A percentile compares a stretch with the other conserved stretches of the same genome.
phyloP scores from a whole-genome alignment of 2,329 filamentous ascomycete species.

The Metarhizium robertsii region DNA sequence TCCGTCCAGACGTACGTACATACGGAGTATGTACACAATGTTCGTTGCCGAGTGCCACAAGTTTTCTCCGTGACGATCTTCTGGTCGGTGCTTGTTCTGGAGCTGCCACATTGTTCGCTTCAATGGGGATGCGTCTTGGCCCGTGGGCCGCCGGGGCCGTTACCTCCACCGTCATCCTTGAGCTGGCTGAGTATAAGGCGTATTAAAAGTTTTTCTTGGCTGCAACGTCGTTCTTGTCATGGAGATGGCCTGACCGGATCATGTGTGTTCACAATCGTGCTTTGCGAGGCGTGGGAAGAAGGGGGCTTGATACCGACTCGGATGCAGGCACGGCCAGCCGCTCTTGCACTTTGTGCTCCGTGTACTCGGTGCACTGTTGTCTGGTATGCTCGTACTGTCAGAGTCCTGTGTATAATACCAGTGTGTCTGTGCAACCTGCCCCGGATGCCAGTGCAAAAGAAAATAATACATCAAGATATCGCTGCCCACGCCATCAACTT shows the following conservation, averaged over 20 bases:
- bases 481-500: background rate
- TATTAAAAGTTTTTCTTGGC: background rate
- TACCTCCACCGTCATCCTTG: background rate
- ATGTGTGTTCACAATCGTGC: background rate
- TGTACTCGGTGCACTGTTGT: background rate
- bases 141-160: background rate
- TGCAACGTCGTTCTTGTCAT: background rate
- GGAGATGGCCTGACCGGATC: background rate
- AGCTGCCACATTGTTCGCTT: background rate
- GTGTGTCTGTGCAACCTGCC: background rate
- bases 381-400: no score
- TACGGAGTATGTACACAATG: background rate
- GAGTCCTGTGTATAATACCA: background rate
- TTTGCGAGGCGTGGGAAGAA: background rate
- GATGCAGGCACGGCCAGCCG: background rate
- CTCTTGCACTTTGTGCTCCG: background rate
- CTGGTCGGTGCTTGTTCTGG: background rate
- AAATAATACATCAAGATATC: constrained; percentile 1
- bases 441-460: constrained; percentile 9
- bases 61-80: background rate
- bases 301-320: background rate
- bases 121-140: background rate
- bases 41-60: background rate
- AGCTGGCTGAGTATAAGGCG: background rate
- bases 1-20: background rate